Percentiles rank a stretch among this genome's conserved stretches.
Conservation (phyloP, 352 stramenopile genomes). For the Globisporangium sylvaticum region DNA sequence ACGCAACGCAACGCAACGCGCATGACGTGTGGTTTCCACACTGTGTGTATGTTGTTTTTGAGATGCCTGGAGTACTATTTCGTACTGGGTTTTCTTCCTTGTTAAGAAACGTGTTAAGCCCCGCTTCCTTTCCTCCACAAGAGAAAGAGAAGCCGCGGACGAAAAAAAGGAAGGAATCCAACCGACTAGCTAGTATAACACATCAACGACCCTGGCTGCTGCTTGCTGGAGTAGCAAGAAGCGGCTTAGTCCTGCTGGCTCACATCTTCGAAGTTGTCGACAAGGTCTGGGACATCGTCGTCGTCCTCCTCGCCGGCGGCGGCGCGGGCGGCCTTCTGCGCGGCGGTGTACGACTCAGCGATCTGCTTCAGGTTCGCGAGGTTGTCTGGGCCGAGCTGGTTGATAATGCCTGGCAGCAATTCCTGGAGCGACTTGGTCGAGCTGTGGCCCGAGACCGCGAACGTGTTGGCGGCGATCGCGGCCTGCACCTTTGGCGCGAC, state of each 20-base stretch:
- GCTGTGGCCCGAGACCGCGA: conserved; percentile 93
- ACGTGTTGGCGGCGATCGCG: conserved; percentile 97
- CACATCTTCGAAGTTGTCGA: conserved; percentile 98
- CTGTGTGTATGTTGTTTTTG: conserved; percentile 18
- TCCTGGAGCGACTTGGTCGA: conserved; percentile 98
- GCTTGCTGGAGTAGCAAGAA: too few species aligned
- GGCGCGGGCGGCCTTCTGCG: conserved; percentile 75
- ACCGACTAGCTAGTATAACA: conserved; percentile 24
- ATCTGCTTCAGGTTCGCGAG: conserved; percentile 95
- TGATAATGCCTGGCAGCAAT: conserved; percentile 97
- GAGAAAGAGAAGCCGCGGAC: not conserved
- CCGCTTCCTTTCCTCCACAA: not conserved
- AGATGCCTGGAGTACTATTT: conserved; percentile 61
- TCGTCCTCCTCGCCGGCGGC: conserved; percentile 87
- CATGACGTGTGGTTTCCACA: conserved; percentile 2
- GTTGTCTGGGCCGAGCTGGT: conserved; percentile 97
- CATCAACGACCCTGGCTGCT: conserved; percentile 19
- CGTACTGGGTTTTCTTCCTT: conserved; percentile 48
- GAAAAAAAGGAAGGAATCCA: conserved; percentile 7
- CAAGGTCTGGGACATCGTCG: conserved; percentile 96
- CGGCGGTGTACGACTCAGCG: conserved; percentile 84
- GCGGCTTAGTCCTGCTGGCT: conserved; percentile 85
- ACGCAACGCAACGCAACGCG: conserved; percentile 4
- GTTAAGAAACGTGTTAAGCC: conserved; percentile 39
- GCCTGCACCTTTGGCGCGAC: conserved; percentile 97